Evolutionary conservation across 306 rosid genomes (phyloP).

Genomic region (Astragalus glycyphyllos): DNA sequence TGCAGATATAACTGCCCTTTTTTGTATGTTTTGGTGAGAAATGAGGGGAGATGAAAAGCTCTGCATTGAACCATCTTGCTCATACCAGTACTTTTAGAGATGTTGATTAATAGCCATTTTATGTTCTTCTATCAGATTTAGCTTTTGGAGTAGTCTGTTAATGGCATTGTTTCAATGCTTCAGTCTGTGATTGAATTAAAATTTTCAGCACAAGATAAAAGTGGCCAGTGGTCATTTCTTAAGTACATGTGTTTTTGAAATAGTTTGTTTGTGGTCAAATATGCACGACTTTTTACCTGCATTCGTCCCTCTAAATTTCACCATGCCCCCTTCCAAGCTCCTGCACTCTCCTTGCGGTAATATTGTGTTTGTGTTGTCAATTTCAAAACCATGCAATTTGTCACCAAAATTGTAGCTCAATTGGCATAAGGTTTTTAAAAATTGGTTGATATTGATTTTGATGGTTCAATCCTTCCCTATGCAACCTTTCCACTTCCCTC

Average conservation of each 20-base stretch:
- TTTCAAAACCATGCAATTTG: constrained; percentile 25
- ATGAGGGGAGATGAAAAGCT: not conserved
- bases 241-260: constrained; percentile 8
- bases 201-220: constrained; percentile 6
- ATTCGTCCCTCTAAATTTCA: not conserved
- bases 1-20: not conserved
- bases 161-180: not conserved
- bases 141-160: not conserved
- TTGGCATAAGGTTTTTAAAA: not conserved
- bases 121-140: not conserved
- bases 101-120: not conserved
- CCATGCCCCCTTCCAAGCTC: not conserved
- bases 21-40: constrained; percentile 10
- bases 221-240: not conserved
- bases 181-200: constrained; percentile 4
- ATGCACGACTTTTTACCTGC: not conserved
- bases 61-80: constrained; percentile 6
- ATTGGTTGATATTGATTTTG: not conserved
- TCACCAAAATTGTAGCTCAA: constrained; percentile 5
- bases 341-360: constrained; percentile 14
- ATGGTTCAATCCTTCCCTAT: not conserved
- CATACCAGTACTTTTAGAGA: not conserved
- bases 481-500: constrained; percentile 10
- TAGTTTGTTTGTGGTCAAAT: constrained; percentile 11
- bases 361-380: not conserved